A percentile compares a stretch with the other conserved stretches of the same genome.
Evolutionary conservation across 371 early-diverging fungal genomes (phyloP).

Genomic region (Dichotomocladium elegans): DNA sequence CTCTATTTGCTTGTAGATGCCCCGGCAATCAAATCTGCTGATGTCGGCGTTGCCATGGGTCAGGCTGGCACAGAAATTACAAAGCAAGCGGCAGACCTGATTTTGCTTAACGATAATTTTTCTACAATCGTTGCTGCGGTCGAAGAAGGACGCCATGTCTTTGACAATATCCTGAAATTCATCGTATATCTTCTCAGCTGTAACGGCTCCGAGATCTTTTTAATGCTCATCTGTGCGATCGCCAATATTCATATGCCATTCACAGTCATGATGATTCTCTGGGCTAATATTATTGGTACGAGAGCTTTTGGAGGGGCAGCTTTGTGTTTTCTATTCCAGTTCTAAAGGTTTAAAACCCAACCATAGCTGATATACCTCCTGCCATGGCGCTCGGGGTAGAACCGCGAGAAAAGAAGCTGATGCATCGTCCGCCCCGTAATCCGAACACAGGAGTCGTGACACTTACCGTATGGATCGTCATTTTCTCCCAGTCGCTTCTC

Average conservation of each 20-base stretch:
- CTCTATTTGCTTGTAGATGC: slow-evolving; percentile 56
- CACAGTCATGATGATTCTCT: slow-evolving; percentile 47
- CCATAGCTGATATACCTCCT: slow-evolving; percentile 60
- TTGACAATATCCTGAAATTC: slow-evolving; percentile 89
- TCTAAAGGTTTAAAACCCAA: not conserved
- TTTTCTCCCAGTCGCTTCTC: slow-evolving; percentile 27
- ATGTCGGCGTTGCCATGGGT: slow-evolving; percentile 93
- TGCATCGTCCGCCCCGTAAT: slow-evolving; percentile 76
- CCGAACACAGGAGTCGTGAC: slow-evolving; percentile 55
- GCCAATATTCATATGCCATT: slow-evolving; percentile 47
- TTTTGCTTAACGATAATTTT: slow-evolving; percentile 83
- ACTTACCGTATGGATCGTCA: slow-evolving; percentile 24
- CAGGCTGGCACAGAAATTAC: slow-evolving; percentile 85
- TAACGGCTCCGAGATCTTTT: slow-evolving; percentile 72
- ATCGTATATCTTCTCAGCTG: slow-evolving; percentile 83
- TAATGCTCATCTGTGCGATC: slow-evolving; percentile 48
- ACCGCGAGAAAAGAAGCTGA: slow-evolving; percentile 67
- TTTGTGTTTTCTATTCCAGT: no score
- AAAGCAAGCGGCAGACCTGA: slow-evolving; percentile 85
- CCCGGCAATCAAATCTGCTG: slow-evolving; percentile 87
- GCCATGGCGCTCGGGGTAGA: slow-evolving; percentile 82
- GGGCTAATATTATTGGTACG: slow-evolving; percentile 47
- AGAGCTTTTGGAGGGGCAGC: no score
- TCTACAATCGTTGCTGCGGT: slow-evolving; percentile 76
- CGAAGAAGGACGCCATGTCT: slow-evolving; percentile 78